Evolutionary conservation across 2,329 filamentous ascomycete genomes (phyloP).

Genomic region (Podosphaera leucotricha): DNA sequence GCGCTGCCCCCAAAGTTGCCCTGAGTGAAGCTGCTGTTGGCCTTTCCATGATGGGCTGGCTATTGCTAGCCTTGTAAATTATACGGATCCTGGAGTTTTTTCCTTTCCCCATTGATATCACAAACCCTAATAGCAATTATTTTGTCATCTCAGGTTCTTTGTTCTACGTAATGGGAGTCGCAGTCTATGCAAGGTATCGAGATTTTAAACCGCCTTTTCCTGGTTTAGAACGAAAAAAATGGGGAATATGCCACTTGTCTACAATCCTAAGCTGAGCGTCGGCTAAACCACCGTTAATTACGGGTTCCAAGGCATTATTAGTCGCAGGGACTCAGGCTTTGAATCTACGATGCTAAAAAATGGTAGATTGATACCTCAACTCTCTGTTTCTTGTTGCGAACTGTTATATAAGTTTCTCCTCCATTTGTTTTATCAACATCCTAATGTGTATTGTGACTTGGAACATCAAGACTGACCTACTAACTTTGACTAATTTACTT

Average conservation of each 20-base stretch:
- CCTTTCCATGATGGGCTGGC: slow-evolving; percentile 20
- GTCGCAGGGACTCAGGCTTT: neutral
- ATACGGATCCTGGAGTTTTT: slow-evolving; percentile 15
- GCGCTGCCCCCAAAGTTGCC: slow-evolving; percentile 18
- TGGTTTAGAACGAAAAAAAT: neutral
- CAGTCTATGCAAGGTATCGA: neutral
- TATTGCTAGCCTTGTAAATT: slow-evolving; percentile 23
- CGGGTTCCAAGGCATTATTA: neutral
- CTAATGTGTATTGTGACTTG: too few relatives aligned
- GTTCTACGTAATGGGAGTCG: neutral
- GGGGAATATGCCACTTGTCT: neutral
- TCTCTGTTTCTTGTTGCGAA: neutral
- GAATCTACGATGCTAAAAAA: neutral
- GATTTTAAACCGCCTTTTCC: neutral
- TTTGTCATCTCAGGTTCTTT: slow-evolving; percentile 7
- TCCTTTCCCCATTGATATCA: slow-evolving; percentile 11
- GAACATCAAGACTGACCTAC: too few relatives aligned
- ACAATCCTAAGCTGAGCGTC: neutral
- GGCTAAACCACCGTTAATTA: neutral
- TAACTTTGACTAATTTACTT: too few relatives aligned
- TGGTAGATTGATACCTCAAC: neutral
- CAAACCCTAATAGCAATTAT: slow-evolving; percentile 17
- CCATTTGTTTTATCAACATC: too few relatives aligned
- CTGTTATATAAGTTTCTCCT: neutral
- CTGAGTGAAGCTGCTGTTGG: slow-evolving; percentile 18